Evolutionary conservation across 163 green algal species (phyloP).

Genomic region (Chlamydomonas reinhardtii): DNA sequence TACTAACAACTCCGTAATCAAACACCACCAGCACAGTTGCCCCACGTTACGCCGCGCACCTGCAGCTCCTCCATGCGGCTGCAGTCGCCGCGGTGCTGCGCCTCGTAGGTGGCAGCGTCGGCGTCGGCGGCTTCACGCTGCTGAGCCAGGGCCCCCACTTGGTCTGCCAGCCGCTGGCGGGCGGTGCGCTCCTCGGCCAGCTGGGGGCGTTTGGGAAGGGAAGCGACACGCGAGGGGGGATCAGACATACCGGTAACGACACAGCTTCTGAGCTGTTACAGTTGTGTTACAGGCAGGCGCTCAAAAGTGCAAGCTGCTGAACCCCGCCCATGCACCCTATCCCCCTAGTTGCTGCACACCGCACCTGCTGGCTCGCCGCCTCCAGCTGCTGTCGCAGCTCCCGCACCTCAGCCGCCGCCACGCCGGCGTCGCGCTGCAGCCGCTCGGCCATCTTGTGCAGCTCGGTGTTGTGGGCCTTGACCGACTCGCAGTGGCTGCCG

Average conservation of each 20-base stretch:
- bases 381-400: constrained; percentile 18
- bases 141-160: not conserved
- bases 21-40: no score
- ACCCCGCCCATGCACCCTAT: no score
- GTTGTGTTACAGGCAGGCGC: no score
- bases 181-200: constrained; percentile 5
- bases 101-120: constrained; percentile 4
- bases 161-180: constrained; percentile 4
- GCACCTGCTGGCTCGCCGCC: constrained; percentile 2
- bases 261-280: no score
- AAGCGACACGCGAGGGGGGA: not conserved
- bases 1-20: no score
- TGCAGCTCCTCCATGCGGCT: constrained; percentile 37
- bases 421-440: constrained; percentile 28
- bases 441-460: constrained; percentile 38
- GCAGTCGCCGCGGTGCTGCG: constrained; percentile 17
- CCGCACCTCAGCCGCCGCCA: not conserved
- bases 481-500: constrained; percentile 14
- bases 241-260: no score
- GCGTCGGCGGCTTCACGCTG: not conserved
- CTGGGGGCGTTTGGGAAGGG: not conserved
- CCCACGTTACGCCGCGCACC: constrained; percentile 5
- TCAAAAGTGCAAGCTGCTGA: no score
- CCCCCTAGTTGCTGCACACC: not conserved
- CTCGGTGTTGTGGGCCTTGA: constrained; percentile 32